A percentile compares a stretch with the other conserved stretches of the same genome.
Evolutionary conservation across 805 yeast species (phyloP).

Genomic region (Starmerella apicola): DNA sequence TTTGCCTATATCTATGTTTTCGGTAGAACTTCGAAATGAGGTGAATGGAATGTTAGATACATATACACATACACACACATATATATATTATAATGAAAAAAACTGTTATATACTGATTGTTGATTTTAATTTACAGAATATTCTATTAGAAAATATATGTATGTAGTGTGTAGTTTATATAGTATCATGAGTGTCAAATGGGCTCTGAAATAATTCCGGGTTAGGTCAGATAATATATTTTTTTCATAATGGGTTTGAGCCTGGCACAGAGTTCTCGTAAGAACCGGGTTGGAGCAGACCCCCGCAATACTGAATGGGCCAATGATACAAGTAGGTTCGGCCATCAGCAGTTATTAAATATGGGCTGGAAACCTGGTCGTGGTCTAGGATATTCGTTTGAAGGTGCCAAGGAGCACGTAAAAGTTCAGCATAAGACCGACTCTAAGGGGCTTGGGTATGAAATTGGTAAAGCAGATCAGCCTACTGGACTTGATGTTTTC

Average conservation of each 20-base stretch:
- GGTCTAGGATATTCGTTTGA: slow-evolving; percentile 67
- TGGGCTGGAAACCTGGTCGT: slow-evolving; percentile 88
- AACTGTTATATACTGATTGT: not conserved
- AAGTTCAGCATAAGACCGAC: slow-evolving; percentile 70
- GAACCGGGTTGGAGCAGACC: slow-evolving; percentile 82
- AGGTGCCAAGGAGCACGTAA: slow-evolving; percentile 43
- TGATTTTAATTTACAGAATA: not conserved
- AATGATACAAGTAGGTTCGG: slow-evolving; percentile 65
- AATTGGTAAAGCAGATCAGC: slow-evolving; percentile 51
- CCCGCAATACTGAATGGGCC: slow-evolving; percentile 90
- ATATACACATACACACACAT: not conserved
- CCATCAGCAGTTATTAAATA: slow-evolving; percentile 62
- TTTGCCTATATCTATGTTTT: slow-evolving; percentile 39
- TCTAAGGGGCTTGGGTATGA: slow-evolving; percentile 84
- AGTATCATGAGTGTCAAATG: no score
- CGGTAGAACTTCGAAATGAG: slow-evolving; percentile 22
- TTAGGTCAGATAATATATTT: not conserved
- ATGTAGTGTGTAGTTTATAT: not conserved
- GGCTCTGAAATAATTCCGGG: not conserved
- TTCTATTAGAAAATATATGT: no score
- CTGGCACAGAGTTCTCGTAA: slow-evolving; percentile 55
- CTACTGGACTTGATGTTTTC: slow-evolving; percentile 84
- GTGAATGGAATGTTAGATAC: not conserved
- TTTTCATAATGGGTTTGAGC: slow-evolving; percentile 25
- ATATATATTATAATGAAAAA: not conserved